Percentiles rank a stretch among this genome's conserved stretches.
Conservation (phyloP, 371 early-diverging fungal species). For the Rhizopus sp. region DNA sequence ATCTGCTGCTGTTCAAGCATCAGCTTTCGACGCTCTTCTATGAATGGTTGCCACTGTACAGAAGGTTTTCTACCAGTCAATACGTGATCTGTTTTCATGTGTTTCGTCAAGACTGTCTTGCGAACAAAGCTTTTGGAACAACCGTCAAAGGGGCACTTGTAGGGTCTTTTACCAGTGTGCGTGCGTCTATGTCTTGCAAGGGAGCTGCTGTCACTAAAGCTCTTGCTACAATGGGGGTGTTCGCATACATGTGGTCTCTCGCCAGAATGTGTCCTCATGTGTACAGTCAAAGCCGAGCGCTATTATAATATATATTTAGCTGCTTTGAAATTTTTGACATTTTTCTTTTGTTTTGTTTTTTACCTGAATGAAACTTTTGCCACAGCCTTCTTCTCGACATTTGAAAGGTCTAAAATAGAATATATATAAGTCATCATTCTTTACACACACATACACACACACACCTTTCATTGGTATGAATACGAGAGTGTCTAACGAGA, state of each 20-base stretch:
- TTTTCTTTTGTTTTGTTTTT: conserved; percentile 9
- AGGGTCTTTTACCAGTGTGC: conserved; percentile 75
- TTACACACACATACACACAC: not conserved
- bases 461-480: conserved; percentile 73
- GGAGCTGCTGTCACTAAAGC: conserved; percentile 68
- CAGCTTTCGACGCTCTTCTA: conserved; percentile 45
- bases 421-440: not conserved
- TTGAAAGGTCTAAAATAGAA: conserved; percentile 59
- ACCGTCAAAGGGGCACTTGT: conserved; percentile 59
- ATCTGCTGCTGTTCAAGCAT: conserved; percentile 35
- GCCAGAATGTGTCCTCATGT: conserved; percentile 77
- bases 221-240: conserved; percentile 57
- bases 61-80: conserved; percentile 43
- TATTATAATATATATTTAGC: conserved; percentile 18
- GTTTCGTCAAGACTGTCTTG: conserved; percentile 72
- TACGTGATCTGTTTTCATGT: conserved; percentile 51
- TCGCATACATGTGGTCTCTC: conserved; percentile 78
- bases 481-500: conserved; percentile 76
- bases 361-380: conserved; percentile 79
- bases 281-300: conserved; percentile 82
- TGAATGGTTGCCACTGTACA: conserved; percentile 53
- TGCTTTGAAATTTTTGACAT: conserved; percentile 13
- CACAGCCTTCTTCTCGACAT: conserved; percentile 66
- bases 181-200: conserved; percentile 58
- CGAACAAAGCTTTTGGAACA: conserved; percentile 70